Conservation (phyloP, 805 yeast genomes). For the Lipomyces orientalis region DNA sequence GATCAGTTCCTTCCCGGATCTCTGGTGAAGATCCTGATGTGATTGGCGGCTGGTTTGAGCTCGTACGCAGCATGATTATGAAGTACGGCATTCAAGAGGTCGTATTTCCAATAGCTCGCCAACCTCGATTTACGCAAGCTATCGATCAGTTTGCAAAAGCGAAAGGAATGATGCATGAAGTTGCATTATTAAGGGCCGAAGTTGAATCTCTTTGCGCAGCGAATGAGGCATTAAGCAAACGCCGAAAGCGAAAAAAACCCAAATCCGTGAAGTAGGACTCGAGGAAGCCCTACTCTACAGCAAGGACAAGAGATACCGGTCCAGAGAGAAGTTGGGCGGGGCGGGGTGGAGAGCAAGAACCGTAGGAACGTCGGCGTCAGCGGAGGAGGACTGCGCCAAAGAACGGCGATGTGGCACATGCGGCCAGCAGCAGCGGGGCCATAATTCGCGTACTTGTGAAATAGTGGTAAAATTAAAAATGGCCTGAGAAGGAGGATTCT, state of each 20-base stretch:
- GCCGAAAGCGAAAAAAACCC: constrained; percentile 1
- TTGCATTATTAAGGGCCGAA: too few relatives aligned
- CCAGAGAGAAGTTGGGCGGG: not conserved
- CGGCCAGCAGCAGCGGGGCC: too few relatives aligned
- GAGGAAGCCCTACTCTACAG: constrained; percentile 1
- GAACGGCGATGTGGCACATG: too few relatives aligned
- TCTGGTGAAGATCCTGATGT: constrained; percentile 14
- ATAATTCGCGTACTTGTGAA: too few relatives aligned
- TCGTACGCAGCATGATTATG: too few relatives aligned
- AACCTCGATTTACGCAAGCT: constrained; percentile 1
- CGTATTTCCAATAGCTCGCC: constrained; percentile 1
- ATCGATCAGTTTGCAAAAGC: constrained; percentile 4
- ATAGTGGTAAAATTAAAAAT: too few relatives aligned
- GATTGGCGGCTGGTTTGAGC: not conserved
- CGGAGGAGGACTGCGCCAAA: too few relatives aligned
- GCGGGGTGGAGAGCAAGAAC: not conserved
- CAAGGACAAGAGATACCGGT: not conserved
- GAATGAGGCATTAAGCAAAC: not conserved
- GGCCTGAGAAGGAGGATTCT: too few relatives aligned
- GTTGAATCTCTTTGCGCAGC: not conserved
- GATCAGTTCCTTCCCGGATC: too few relatives aligned
- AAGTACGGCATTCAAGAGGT: too few relatives aligned
- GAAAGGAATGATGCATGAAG: not conserved
- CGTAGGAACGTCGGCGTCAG: not conserved
- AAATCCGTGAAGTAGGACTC: not conserved